Percentiles rank a stretch among this genome's conserved stretches.
Conservation (phyloP, 192 early-diverging fungal species). For the Entomortierella chlamydospora region DNA sequence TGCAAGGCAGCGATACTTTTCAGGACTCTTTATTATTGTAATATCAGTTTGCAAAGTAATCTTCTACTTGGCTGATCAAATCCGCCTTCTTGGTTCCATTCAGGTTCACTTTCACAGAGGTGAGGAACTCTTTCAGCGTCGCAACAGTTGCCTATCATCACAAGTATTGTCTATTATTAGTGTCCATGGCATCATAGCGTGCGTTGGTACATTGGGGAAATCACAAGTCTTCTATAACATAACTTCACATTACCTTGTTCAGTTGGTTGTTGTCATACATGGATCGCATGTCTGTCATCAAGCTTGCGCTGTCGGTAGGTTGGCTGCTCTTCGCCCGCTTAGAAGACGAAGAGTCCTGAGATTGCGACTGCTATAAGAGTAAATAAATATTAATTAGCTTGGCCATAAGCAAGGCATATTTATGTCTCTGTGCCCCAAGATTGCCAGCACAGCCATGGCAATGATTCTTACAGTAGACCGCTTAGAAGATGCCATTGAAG, state of each 20-base stretch:
- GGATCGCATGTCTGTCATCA: slow-evolving; percentile 18
- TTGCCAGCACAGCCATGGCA: not conserved
- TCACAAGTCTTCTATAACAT: no score
- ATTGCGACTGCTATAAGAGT: not conserved
- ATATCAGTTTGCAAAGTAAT: slow-evolving; percentile 42
- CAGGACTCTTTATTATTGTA: no score
- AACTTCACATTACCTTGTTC: slow-evolving; percentile 24
- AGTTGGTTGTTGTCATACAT: slow-evolving; percentile 28
- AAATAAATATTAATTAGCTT: not conserved
- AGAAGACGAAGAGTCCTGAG: not conserved
- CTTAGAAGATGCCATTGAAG: slow-evolving; percentile 10
- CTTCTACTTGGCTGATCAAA: slow-evolving; percentile 54
- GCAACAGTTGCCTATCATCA: slow-evolving; percentile 54
- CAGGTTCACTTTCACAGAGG: slow-evolving; percentile 40
- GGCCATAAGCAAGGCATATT: no score
- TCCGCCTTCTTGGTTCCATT: slow-evolving; percentile 54
- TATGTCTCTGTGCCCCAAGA: not conserved
- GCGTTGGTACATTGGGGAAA: no score
- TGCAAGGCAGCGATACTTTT: no score
- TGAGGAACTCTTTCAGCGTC: slow-evolving; percentile 56
- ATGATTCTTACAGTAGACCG: slow-evolving; percentile 21
- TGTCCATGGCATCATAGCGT: no score
- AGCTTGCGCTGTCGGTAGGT: slow-evolving; percentile 3
- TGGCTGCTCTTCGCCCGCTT: slow-evolving; percentile 21
- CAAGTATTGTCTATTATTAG: not conserved